Percentiles rank a stretch among this genome's conserved stretches.
Evolutionary conservation across 164 flowering plant species (phyloP).

Genomic region (grape (Vitis vinifera)): DNA sequence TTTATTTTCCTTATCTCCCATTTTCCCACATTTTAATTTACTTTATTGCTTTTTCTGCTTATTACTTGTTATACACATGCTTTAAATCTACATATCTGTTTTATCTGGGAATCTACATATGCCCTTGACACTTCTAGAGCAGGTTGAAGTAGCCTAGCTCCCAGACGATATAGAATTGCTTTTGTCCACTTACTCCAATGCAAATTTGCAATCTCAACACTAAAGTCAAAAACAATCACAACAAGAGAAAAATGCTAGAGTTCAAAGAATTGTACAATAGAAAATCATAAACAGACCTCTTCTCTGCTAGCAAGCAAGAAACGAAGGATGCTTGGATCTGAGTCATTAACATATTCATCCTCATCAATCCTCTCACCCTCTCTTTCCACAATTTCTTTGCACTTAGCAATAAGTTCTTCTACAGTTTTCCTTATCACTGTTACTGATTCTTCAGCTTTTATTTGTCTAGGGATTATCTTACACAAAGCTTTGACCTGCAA

Average conservation of each 20-base stretch:
- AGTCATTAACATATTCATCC: slow-evolving; percentile 87
- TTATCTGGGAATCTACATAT: too few species aligned
- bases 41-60: too few species aligned
- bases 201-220: background rate
- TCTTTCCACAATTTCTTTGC: slow-evolving; percentile 79
- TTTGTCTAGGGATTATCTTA: slow-evolving; percentile 82
- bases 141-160: too few species aligned
- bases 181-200: too few species aligned
- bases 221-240: background rate
- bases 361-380: slow-evolving; percentile 77
- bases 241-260: background rate
- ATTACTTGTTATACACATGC: too few species aligned
- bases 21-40: too few species aligned
- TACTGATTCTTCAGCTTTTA: slow-evolving; percentile 90
- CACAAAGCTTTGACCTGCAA: slow-evolving; percentile 63
- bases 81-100: too few species aligned
- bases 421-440: slow-evolving; percentile 64
- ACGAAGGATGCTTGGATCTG: slow-evolving; percentile 93
- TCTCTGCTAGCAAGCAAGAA: slow-evolving; percentile 95
- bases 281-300: slow-evolving; percentile 51
- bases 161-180: too few species aligned
- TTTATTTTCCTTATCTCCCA: too few species aligned
- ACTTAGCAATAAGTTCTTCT: slow-evolving; percentile 73
- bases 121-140: too few species aligned
- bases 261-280: background rate